Base-by-base conservation (phyloP, 1,284 basidiomycete genomes). In the Sanguinoderma infundibulare region DNA sequence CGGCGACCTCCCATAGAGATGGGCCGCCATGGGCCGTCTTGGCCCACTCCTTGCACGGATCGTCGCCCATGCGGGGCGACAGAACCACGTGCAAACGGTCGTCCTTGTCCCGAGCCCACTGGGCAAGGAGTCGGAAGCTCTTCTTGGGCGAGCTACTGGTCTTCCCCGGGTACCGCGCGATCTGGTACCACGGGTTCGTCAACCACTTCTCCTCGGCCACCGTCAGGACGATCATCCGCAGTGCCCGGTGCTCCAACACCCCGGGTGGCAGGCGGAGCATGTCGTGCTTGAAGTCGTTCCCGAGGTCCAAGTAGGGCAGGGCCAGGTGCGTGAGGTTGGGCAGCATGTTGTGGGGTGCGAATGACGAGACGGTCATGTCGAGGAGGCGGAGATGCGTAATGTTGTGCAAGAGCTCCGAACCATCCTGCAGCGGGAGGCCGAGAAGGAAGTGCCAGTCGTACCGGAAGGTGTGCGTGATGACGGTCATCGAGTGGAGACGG, bases 241-340 rank as follows among this genome's bases (percentile, higher is more conserved):
- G 57, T 12, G 55, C 17, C 10, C 35, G 55, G 36, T 66, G 67
- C 35, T 68, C 59, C 10, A 70, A 34, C 10, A 69, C 46, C 22
- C 69, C 67, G 9, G 62, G 59, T 2, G 72, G 69, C 5, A 72
- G 47, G 20, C 70, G 67, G 22, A 70, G 60, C 5, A 46, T 17
- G 26, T 61, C 64, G 14, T 61, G 63, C 35, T 51, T 53, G 35
- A 66, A 58, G 55, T 65, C 66, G 42, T 67, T 62, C 0, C 69
- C 70, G 22, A 71, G 64, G 54, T 70, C 68, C 30, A 71, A 62
- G 60, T 68, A 69, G 3, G 72, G 70, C 34, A 73, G 52, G 2
- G 72, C 72, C 22, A 73, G 64, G 50, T 73, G 69, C 0, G 70
- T 73, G 32, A 73, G 70, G 53, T 67, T 68, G 10, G 70, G 67